Evolutionary conservation across 2,329 filamentous ascomycete genomes (phyloP).

Genomic region (Neoascochyta sp.): DNA sequence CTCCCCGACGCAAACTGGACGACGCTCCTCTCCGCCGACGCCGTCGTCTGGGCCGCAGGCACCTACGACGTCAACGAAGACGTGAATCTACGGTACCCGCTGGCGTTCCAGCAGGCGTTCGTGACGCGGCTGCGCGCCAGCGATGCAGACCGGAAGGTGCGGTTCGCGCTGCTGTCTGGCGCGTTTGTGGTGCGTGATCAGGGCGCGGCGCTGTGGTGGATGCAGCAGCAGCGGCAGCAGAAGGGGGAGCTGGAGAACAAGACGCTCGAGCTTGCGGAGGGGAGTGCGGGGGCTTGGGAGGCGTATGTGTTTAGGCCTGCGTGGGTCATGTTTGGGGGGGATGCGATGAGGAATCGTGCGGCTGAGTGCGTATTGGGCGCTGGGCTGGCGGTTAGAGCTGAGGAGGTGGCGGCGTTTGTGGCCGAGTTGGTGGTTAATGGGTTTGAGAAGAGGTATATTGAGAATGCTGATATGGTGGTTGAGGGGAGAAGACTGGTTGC

Average conservation of each 20-base stretch:
- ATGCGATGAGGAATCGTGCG: conserved; percentile 1
- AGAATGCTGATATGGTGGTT: conserved; percentile 10
- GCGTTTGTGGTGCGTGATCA: conserved; percentile 16
- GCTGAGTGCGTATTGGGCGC: conserved; percentile 2
- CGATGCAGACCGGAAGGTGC: conserved; percentile 4
- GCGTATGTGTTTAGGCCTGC: conserved; percentile 16
- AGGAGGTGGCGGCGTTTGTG: conserved; percentile 15
- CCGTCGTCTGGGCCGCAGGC: conserved; percentile 21
- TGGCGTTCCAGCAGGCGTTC: conserved; percentile 13
- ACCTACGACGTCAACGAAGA: conserved; percentile 12
- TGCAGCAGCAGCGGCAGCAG: conserved; percentile 8
- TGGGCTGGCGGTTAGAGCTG: conserved; percentile 5
- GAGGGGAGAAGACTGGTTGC: conserved; percentile 1
- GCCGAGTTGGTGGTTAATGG: conserved; percentile 13
- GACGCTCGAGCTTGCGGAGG: conserved; percentile 10
- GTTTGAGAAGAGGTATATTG: conserved; percentile 1
- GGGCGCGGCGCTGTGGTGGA: conserved; percentile 8
- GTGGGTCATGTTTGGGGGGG: conserved; percentile 7
- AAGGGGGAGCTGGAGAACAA: conserved; percentile 14
- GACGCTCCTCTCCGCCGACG: conserved; percentile 13
- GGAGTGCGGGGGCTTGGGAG: conserved; percentile 9
- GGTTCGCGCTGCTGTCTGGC: conserved; percentile 13
- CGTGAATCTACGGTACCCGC: conserved; percentile 14
- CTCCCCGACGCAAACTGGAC: conserved; percentile 5
- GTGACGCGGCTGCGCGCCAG: conserved; percentile 1